These are phyloP conservation scores for Aspergillus sp. DNA, from an alignment of 2,329 filamentous ascomycete genomes.

Conservation along the genomic window DNA sequence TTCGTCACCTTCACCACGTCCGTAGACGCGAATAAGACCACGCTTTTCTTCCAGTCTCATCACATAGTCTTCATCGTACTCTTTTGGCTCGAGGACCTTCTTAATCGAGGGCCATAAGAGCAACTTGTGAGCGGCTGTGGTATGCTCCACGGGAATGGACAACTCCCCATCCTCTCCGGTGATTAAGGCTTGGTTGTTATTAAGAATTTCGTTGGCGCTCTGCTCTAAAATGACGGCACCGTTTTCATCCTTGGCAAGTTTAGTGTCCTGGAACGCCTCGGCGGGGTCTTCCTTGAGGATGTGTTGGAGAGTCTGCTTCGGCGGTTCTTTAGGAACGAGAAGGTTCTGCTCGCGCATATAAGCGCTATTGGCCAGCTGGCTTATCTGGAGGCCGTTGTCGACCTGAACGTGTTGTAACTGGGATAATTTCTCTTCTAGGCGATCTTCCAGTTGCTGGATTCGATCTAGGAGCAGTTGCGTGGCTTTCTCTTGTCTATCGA, in stretches of 20 bases:
- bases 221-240: constrained; percentile 3
- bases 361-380: constrained; percentile 2
- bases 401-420: constrained; percentile 18
- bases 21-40: constrained; percentile 72
- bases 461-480: constrained; percentile 37
- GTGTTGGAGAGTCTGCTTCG: constrained; percentile 14
- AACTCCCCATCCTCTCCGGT: constrained; percentile 52
- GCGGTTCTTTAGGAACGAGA: constrained; percentile 5
- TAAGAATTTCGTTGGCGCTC: constrained; percentile 2
- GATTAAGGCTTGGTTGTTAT: not conserved
- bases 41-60: constrained; percentile 72
- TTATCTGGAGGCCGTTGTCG: constrained; percentile 14
- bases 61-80: constrained; percentile 67
- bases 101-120: constrained; percentile 69
- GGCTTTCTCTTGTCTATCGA: constrained; percentile 39
- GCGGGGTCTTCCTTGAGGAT: constrained; percentile 24
- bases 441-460: constrained; percentile 30
- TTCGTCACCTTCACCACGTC: constrained; percentile 72
- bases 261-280: constrained; percentile 10
- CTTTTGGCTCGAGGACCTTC: constrained; percentile 56
- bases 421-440: constrained; percentile 23
- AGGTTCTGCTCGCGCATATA: constrained; percentile 4
- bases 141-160: constrained; percentile 79
- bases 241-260: constrained; percentile 12
- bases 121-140: constrained; percentile 81